A percentile compares a stretch with the other conserved stretches of the same genome.
Conservation (phyloP, 495 filamentous ascomycete genomes). For the Filosporella fistucella region DNA sequence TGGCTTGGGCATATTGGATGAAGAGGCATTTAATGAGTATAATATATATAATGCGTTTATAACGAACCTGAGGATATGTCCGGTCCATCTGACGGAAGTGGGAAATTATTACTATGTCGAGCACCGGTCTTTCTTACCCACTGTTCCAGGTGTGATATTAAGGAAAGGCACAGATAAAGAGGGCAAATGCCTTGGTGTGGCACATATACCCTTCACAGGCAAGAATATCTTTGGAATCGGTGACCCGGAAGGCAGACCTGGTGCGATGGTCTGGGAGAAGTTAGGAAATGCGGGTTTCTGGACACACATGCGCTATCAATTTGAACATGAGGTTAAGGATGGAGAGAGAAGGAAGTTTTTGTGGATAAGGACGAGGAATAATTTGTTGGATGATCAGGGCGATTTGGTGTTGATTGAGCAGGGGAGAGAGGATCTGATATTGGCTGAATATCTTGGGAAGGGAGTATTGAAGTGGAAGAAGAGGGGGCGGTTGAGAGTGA, state of each 20-base stretch:
- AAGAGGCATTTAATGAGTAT: constrained; percentile 11
- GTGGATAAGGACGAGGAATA: constrained; percentile 16
- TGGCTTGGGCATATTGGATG: constrained; percentile 9
- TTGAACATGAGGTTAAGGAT: constrained; percentile 4
- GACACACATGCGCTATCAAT: constrained; percentile 17
- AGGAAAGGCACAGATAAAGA: constrained; percentile 9
- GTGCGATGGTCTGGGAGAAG: constrained; percentile 11
- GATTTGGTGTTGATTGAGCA: constrained; percentile 65
- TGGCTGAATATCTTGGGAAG: constrained; percentile 52
- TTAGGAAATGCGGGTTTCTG: constrained; percentile 10
- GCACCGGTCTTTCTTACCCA: constrained; percentile 8
- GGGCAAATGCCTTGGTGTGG: constrained; percentile 8
- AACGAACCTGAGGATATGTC: constrained; percentile 10
- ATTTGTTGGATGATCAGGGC: constrained; percentile 27
- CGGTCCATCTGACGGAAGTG: constrained; percentile 4
- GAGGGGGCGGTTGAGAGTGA: constrained; percentile 9
- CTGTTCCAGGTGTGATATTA: constrained; percentile 11
- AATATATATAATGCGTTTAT: constrained; percentile 12
- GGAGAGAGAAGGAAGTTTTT: constrained; percentile 9
- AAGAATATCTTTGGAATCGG: constrained; percentile 12
- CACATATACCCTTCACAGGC: constrained; percentile 9
- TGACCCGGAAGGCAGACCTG: constrained; percentile 1
- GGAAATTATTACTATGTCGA: constrained; percentile 12
- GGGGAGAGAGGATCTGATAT: constrained; percentile 51
- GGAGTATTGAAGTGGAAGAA: constrained; percentile 49